A percentile compares a stretch with the other conserved stretches of the same genome.
These are phyloP conservation scores for Borealophlyctis nickersoniae DNA, from an alignment of 192 early-diverging fungal species.

Conservation along the genomic window DNA sequence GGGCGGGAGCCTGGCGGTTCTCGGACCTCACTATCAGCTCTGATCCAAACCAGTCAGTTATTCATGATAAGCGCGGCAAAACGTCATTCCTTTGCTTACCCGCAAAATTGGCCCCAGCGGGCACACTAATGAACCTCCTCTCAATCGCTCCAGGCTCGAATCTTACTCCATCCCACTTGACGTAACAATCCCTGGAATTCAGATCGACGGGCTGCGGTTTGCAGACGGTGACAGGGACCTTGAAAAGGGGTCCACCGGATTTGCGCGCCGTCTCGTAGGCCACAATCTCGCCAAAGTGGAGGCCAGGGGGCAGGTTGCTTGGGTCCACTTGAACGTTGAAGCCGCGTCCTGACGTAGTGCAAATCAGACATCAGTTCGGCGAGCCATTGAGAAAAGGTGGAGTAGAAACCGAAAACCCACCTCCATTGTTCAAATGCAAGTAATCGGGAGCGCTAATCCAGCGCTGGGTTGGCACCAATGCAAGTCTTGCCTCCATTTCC, in stretches of 20 bases:
- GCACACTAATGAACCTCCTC: constrained; percentile 80
- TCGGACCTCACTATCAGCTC: constrained; percentile 31
- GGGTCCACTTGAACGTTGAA: constrained; percentile 82
- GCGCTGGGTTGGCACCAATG: constrained; percentile 60
- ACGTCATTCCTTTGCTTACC: constrained; percentile 29
- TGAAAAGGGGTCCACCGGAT: constrained; percentile 77
- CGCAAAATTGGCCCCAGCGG: constrained; percentile 76
- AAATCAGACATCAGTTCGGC: constrained; percentile 1
- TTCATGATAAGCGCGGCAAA: constrained; percentile 30
- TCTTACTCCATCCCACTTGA: constrained; percentile 52
- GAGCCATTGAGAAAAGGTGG: constrained; percentile 10
- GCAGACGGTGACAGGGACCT: constrained; percentile 83
- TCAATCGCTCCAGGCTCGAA: constrained; percentile 76
- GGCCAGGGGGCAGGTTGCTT: constrained; percentile 68
- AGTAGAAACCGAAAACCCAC: too few species aligned
- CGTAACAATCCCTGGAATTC: constrained; percentile 39
- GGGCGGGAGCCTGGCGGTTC: constrained; percentile 50
- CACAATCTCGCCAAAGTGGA: constrained; percentile 74
- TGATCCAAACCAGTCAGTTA: too few species aligned
- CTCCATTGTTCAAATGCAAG: constrained; percentile 59
- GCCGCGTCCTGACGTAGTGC: constrained; percentile 31
- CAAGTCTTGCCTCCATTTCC: constrained; percentile 74
- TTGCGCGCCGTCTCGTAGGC: constrained; percentile 74
- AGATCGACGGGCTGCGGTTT: constrained; percentile 58
- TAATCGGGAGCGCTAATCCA: constrained; percentile 80